These are phyloP conservation scores for Musa itinerans DNA, from an alignment of 176 grass and related monocot genomes.

Conservation along the genomic window DNA sequence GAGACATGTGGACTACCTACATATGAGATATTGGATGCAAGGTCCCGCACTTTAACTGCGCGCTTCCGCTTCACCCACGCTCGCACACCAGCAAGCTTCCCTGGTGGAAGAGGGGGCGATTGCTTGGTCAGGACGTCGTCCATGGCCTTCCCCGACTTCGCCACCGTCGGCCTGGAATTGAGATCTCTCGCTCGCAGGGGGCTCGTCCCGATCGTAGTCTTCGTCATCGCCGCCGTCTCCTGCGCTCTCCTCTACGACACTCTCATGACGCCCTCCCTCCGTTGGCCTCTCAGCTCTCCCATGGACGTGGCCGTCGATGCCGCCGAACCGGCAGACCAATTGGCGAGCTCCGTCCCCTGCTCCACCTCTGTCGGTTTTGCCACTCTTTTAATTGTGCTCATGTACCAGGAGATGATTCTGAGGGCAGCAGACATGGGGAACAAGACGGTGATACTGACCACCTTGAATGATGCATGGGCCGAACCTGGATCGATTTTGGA, in stretches of 20 bases:
- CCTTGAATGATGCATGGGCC: slow-evolving; percentile 70
- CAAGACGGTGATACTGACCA: slow-evolving; percentile 65
- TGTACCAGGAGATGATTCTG: slow-evolving; percentile 25
- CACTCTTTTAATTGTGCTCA: not conserved
- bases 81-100: too few relatives aligned
- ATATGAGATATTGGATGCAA: too few relatives aligned
- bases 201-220: not conserved
- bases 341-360: too few relatives aligned
- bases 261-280: not conserved
- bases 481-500: slow-evolving; percentile 66
- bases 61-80: too few relatives aligned
- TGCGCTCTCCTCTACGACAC: not conserved
- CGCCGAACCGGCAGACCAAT: too few relatives aligned
- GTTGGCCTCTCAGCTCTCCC: too few relatives aligned
- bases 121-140: too few relatives aligned
- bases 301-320: not conserved
- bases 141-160: not conserved
- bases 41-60: too few relatives aligned
- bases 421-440: slow-evolving; percentile 59
- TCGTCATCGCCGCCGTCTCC: not conserved
- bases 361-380: too few relatives aligned
- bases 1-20: too few relatives aligned
- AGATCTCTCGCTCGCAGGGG: not conserved
- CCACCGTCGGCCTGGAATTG: not conserved
- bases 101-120: too few relatives aligned